Conservation (phyloP, 2,329 filamentous ascomycete species). For the Aspergillus sp. region DNA sequence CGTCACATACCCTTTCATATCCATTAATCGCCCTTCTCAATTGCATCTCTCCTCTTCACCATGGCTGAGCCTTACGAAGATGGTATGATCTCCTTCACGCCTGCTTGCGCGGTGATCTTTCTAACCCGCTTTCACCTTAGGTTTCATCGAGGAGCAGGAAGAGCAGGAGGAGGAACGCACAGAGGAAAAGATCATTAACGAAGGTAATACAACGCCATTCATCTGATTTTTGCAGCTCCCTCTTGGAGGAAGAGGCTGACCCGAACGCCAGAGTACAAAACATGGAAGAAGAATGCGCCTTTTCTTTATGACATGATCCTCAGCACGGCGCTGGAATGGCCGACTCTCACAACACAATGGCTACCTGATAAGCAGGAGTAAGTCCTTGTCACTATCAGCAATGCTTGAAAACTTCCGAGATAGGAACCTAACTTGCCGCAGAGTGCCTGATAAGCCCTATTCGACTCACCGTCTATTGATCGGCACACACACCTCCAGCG, state of each 20-base stretch:
- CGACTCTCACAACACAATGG: slow-evolving; percentile 96
- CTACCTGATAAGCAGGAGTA: slow-evolving; percentile 87
- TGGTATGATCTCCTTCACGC: slow-evolving; percentile 19
- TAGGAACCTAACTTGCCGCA: slow-evolving; percentile 23
- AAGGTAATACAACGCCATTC: slow-evolving; percentile 54
- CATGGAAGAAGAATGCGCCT: slow-evolving; percentile 99
- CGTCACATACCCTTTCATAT: background rate
- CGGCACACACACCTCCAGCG: slow-evolving; percentile 89
- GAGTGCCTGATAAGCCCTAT: slow-evolving; percentile 79
- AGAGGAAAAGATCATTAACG: slow-evolving; percentile 89
- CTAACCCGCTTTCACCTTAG: slow-evolving; percentile 20
- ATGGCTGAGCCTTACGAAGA: slow-evolving; percentile 38
- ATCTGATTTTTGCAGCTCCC: background rate
- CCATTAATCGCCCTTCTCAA: background rate
- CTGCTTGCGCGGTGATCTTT: slow-evolving; percentile 14
- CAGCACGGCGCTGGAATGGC: slow-evolving; percentile 93
- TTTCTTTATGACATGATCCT: slow-evolving; percentile 98
- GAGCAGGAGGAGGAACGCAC: slow-evolving; percentile 69
- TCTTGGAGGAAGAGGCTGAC: background rate
- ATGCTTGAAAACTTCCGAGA: background rate
- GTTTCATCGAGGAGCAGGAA: slow-evolving; percentile 37
- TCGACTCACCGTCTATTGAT: slow-evolving; percentile 85
- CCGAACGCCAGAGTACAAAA: slow-evolving; percentile 78
- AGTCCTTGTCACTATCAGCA: slow-evolving; percentile 17
- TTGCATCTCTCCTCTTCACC: background rate